Evolutionary conservation across 257 asterid genomes (phyloP).

Genomic region (Coffea canephora): DNA sequence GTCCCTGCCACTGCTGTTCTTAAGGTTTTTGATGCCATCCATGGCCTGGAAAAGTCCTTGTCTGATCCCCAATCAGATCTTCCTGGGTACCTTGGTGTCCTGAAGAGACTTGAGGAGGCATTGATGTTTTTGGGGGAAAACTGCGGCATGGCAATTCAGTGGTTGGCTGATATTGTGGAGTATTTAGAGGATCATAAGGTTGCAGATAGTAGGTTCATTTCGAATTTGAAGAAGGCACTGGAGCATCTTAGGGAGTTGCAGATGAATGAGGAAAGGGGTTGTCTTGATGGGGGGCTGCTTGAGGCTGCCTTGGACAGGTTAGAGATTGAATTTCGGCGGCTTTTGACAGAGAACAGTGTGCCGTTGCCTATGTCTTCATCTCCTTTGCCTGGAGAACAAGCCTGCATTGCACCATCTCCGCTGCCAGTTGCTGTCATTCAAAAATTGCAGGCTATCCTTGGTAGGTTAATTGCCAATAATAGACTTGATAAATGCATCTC

Average conservation of each 20-base stretch:
- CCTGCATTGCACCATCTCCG: conserved; percentile 72
- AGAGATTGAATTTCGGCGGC: conserved; percentile 64
- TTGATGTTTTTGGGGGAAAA: conserved; percentile 65
- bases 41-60: conserved; percentile 75
- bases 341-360: conserved; percentile 53
- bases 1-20: conserved; percentile 94
- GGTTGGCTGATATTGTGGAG: conserved; percentile 88
- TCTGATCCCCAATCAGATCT: conserved; percentile 71
- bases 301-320: conserved; percentile 60
- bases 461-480: conserved; percentile 55
- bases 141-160: conserved; percentile 82
- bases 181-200: conserved; percentile 79
- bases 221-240: conserved; percentile 55
- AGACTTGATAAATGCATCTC: conserved; percentile 72
- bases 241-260: conserved; percentile 50
- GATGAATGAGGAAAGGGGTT: conserved; percentile 54
- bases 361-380: conserved; percentile 68
- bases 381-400: conserved; percentile 46
- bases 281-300: conserved; percentile 83
- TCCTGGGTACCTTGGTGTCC: conserved; percentile 64
- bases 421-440: conserved; percentile 68
- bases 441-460: conserved; percentile 73
- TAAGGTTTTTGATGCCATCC: conserved; percentile 91
- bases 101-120: conserved; percentile 82
- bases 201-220: conserved; percentile 63